Conservation (phyloP, 768 basidiomycete genomes). For the Imleria badia region DNA sequence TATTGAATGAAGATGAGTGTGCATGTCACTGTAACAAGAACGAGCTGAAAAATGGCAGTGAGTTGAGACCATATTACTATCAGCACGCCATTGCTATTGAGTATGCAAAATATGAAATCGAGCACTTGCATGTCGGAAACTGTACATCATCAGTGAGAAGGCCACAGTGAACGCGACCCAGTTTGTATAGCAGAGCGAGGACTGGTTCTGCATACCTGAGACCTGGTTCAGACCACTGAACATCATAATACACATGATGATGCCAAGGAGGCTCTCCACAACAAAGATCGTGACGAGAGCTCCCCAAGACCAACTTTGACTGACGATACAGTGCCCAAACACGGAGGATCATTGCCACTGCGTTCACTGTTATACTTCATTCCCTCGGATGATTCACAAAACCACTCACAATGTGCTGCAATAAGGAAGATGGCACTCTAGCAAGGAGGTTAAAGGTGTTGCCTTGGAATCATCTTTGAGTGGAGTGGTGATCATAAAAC, state of each 20-base stretch:
- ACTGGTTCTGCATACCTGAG: not conserved
- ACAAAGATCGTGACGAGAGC: not conserved
- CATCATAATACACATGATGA: not conserved
- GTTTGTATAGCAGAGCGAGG: too few relatives aligned
- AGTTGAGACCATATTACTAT: not conserved
- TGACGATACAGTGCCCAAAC: not conserved
- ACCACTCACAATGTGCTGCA: not conserved
- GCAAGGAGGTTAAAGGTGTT: not conserved
- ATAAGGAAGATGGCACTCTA: not conserved
- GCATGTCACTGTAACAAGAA: not conserved
- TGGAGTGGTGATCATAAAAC: too few relatives aligned
- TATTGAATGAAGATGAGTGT: not conserved
- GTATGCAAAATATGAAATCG: not conserved
- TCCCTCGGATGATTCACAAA: not conserved
- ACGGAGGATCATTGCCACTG: not conserved
- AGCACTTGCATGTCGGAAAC: not conserved
- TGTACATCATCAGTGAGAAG: not conserved
- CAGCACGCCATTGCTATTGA: not conserved
- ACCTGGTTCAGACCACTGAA: not conserved
- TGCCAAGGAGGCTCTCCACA: not conserved
- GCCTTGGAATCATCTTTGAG: not conserved
- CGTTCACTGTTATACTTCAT: not conserved
- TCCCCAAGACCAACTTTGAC: not conserved
- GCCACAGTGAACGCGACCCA: too few relatives aligned
- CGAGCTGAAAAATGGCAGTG: not conserved